These are phyloP conservation scores for Kodamaea nitidulidarum DNA, from an alignment of 805 yeast species.

Conservation along the genomic window DNA sequence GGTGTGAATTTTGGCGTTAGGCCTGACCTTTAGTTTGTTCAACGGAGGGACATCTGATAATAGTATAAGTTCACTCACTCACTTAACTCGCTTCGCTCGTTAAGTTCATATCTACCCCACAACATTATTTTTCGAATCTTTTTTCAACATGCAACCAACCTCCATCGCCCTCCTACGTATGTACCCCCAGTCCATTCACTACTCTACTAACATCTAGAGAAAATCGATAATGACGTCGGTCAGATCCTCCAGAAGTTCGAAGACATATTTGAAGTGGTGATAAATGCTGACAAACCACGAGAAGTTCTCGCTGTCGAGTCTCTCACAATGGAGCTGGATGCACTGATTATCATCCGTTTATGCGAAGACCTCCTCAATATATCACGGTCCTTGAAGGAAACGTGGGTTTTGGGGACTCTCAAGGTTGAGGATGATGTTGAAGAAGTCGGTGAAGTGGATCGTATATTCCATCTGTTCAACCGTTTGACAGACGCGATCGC, in stretches of 20 bases:
- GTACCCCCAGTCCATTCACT: constrained; percentile 11
- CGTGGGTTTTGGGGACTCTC: constrained; percentile 55
- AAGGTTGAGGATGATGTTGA: constrained; percentile 26
- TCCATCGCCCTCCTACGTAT: constrained; percentile 38
- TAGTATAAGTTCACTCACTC: no score
- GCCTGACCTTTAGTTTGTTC: no score
- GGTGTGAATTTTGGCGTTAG: no score
- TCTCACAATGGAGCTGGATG: constrained; percentile 51
- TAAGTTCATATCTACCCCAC: no score
- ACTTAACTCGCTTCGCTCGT: no score
- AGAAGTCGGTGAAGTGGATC: constrained; percentile 17
- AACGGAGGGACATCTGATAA: no score
- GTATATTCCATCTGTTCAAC: constrained; percentile 32
- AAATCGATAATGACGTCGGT: constrained; percentile 49
- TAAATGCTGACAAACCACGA: constrained; percentile 37
- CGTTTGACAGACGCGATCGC: constrained; percentile 22
- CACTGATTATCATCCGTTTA: constrained; percentile 46
- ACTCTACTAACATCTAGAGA: constrained; percentile 26
- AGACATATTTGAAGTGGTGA: constrained; percentile 48
- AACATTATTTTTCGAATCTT: neutral
- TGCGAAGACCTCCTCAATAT: constrained; percentile 50
- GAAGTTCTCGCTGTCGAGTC: constrained; percentile 50
- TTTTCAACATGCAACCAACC: constrained; percentile 40
- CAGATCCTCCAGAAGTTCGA: constrained; percentile 49
- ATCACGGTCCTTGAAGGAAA: constrained; percentile 48